Percentiles rank a stretch among this genome's conserved stretches.
Conservation (phyloP, 2,329 filamentous ascomycete species). For the Colletotrichum graminicola region DNA sequence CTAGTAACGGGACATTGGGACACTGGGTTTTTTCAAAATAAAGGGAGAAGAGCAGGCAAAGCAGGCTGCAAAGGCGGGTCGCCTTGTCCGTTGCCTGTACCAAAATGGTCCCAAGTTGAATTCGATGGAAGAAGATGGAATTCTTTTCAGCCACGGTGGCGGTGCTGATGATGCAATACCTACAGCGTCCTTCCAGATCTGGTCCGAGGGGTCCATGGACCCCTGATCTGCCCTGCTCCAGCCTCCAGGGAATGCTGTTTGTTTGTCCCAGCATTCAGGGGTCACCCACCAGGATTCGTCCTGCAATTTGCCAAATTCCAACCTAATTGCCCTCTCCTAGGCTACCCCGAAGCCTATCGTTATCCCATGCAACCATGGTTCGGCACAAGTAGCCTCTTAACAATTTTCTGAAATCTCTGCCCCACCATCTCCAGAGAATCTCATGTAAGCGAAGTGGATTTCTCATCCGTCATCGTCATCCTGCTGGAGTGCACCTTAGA, state of each 20-base stretch:
- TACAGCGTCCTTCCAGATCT: slow-evolving; percentile 24
- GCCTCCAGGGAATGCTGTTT: slow-evolving; percentile 2
- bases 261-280: slow-evolving; percentile 10
- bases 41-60: slow-evolving; percentile 38
- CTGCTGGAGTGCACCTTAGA: background rate
- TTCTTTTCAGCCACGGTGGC: slow-evolving; percentile 44
- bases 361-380: slow-evolving; percentile 1
- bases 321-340: slow-evolving; percentile 16
- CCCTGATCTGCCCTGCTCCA: slow-evolving; percentile 27
- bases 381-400: slow-evolving; percentile 22
- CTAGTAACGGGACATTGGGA: slow-evolving; percentile 38
- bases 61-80: slow-evolving; percentile 42
- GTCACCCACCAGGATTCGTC: slow-evolving; percentile 6
- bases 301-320: slow-evolving; percentile 6
- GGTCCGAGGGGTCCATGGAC: slow-evolving; percentile 32
- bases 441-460: slow-evolving; percentile 34
- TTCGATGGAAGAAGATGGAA: slow-evolving; percentile 44
- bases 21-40: slow-evolving; percentile 43
- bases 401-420: slow-evolving; percentile 27
- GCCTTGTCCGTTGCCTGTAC: slow-evolving; percentile 39
- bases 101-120: slow-evolving; percentile 38
- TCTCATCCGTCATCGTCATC: slow-evolving; percentile 36
- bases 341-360: slow-evolving; percentile 24
- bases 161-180: slow-evolving; percentile 43
- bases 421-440: slow-evolving; percentile 8